These are phyloP conservation scores for Podila clonocystis DNA, from an alignment of 192 early-diverging fungal species.

Conservation along the genomic window DNA sequence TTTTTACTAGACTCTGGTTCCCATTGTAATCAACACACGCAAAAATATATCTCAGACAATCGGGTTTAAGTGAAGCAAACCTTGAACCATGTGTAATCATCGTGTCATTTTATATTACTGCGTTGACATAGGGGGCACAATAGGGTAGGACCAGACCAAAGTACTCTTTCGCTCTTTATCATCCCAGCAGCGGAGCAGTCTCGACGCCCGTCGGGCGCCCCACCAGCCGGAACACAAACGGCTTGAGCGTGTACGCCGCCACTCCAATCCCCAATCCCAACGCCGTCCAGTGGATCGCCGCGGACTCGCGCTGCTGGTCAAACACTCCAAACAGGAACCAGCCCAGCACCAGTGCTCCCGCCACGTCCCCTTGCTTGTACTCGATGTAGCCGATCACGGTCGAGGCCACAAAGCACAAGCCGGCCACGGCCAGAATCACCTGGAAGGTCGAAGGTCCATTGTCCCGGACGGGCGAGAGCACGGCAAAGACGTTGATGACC, in stretches of 20 bases:
- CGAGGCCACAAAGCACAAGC: slow-evolving; percentile 59
- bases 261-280: slow-evolving; percentile 57
- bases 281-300: slow-evolving; percentile 60
- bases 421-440: slow-evolving; percentile 57
- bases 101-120: too few species aligned
- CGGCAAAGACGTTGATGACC: slow-evolving; percentile 68
- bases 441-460: slow-evolving; percentile 55
- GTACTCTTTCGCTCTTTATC: too few species aligned
- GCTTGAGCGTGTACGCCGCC: slow-evolving; percentile 54
- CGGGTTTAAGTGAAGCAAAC: too few species aligned
- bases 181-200: slow-evolving; percentile 60
- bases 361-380: slow-evolving; percentile 64
- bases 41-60: too few species aligned
- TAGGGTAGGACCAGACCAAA: too few species aligned
- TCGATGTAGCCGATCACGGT: slow-evolving; percentile 72
- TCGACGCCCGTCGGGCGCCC: slow-evolving; percentile 47
- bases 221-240: slow-evolving; percentile 53
- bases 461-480: slow-evolving; percentile 52
- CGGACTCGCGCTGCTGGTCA: slow-evolving; percentile 48
- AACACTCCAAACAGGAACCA: slow-evolving; percentile 63
- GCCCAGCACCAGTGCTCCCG: slow-evolving; percentile 71
- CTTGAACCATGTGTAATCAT: too few species aligned
- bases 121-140: too few species aligned
- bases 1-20: too few species aligned
- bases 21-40: too few species aligned